Conservation (phyloP, 2,329 filamentous ascomycete species). For the Ramularia endophylla region DNA sequence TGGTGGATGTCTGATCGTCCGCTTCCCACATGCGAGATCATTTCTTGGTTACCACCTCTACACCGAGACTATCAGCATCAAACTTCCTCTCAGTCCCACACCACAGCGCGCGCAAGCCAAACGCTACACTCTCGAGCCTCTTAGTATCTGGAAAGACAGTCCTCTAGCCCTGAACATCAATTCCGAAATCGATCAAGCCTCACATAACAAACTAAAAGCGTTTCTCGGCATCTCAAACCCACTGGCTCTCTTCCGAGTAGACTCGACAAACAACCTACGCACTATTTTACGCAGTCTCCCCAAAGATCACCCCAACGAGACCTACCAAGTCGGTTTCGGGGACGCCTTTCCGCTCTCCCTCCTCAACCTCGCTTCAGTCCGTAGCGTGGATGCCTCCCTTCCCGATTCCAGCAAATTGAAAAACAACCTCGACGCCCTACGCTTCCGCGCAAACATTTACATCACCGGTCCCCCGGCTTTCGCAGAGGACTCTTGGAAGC, state of each 20-base stretch:
- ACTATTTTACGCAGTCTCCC: conserved; percentile 59
- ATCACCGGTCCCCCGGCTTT: conserved; percentile 59
- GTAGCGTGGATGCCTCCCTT: conserved; percentile 54
- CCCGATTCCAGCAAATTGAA: conserved; percentile 42
- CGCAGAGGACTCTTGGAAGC: conserved; percentile 65
- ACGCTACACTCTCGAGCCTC: conserved; percentile 54
- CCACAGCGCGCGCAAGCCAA: conserved; percentile 51
- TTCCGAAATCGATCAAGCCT: conserved; percentile 43
- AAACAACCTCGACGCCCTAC: conserved; percentile 52
- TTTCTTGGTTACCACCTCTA: conserved; percentile 32
- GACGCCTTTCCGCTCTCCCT: conserved; percentile 68
- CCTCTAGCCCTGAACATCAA: conserved; percentile 44
- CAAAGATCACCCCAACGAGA: conserved; percentile 51
- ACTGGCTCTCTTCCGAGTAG: conserved; percentile 63
- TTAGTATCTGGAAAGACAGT: conserved; percentile 60
- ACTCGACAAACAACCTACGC: conserved; percentile 46
- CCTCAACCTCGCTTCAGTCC: conserved; percentile 59
- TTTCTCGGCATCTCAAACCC: conserved; percentile 63
- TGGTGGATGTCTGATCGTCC: conserved; percentile 58
- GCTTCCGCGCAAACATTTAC: conserved; percentile 69
- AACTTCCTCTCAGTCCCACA: conserved; percentile 60
- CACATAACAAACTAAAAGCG: conserved; percentile 56
- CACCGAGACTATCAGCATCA: conserved; percentile 52
- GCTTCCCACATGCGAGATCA: conserved; percentile 48
- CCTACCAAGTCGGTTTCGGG: conserved; percentile 61